Evolutionary conservation across 2,329 filamentous ascomycete genomes (phyloP).

Genomic region (Stachybotrys elegans): DNA sequence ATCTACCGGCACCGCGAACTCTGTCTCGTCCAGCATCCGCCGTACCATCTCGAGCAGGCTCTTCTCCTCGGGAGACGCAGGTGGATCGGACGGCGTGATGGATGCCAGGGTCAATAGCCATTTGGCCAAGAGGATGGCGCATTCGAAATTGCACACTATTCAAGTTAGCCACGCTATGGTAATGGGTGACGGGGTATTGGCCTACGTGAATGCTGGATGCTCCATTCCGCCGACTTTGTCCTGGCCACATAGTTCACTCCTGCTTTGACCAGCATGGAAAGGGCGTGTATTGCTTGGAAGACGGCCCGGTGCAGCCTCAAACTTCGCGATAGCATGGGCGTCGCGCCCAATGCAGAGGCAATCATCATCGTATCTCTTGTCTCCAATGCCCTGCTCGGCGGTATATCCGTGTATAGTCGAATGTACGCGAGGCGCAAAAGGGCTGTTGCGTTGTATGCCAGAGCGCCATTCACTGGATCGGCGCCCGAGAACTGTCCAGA

Average conservation of each 20-base stretch:
- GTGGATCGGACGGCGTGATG: constrained; percentile 44
- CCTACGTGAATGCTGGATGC: constrained; percentile 57
- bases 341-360: constrained; percentile 54
- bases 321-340: constrained; percentile 54
- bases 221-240: constrained; percentile 58
- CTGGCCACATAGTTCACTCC: constrained; percentile 59
- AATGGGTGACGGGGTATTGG: constrained; percentile 8
- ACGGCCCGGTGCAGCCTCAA: constrained; percentile 58
- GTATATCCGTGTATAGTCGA: constrained; percentile 60
- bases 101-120: constrained; percentile 54
- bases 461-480: constrained; percentile 50
- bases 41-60: constrained; percentile 51
- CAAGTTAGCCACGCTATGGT: constrained; percentile 12
- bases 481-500: constrained; percentile 38
- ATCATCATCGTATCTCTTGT: constrained; percentile 59
- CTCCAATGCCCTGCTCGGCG: constrained; percentile 57
- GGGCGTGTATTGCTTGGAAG: constrained; percentile 62
- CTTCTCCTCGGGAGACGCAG: constrained; percentile 47
- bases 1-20: constrained; percentile 56
- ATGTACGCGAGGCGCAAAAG: constrained; percentile 58
- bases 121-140: constrained; percentile 55
- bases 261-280: constrained; percentile 61
- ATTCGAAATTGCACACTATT: constrained; percentile 55
- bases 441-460: constrained; percentile 63
- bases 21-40: constrained; percentile 56